Evolutionary conservation across 23 red algal species (phyloP), one percentile per base, ranked within the genome.

Genomic region (Gracilaria domingensis): DNA sequence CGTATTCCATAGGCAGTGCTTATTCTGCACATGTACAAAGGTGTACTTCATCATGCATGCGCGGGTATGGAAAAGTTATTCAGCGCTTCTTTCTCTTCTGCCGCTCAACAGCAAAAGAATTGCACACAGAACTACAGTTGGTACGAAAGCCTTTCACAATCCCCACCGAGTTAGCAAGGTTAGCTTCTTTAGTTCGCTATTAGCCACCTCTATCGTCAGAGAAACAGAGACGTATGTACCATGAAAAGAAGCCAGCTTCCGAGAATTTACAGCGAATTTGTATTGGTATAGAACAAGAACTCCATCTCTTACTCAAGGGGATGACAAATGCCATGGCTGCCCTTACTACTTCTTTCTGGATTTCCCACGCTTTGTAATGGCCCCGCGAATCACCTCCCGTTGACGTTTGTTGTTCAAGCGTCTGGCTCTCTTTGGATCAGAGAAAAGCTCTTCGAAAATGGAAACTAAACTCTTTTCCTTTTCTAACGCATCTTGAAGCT

Each of bases 401-500:
- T 77, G 38, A 18, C 72, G 72, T 77, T 40, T 25, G 72, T 77
- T 77, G 25, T 39, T 39, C 8, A 77, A 50, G 40, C 72, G 72
- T 50, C 45, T 77, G n/a, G 72, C 72, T 30, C 36, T 77, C 72
- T 77, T 77, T 20, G 72, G 72, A 51, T 77, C 72, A 77, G 40
- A 49, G 72, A 77, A 51, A 25, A 77, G 72, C 9, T 77, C 72
- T 50, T 77, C 72, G 62, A 90, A 90, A 51, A 80, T 64, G 12
- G 73, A 66, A 39, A 25, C 37, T 64, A 90, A 80, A 29, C 49
- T 74, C 54, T 90, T 74, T 34, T 90, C 48, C 73, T 75, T 79
- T 49, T 69, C 54, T 21, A 90, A 59, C 4, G 87, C 87, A 56
- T 90, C 87, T 51, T 71, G 65, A 40, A 90, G 87, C 76, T 90